These are phyloP conservation scores for Basipetospora sp. DNA, from an alignment of 2,329 filamentous ascomycete species.

Conservation along the genomic window DNA sequence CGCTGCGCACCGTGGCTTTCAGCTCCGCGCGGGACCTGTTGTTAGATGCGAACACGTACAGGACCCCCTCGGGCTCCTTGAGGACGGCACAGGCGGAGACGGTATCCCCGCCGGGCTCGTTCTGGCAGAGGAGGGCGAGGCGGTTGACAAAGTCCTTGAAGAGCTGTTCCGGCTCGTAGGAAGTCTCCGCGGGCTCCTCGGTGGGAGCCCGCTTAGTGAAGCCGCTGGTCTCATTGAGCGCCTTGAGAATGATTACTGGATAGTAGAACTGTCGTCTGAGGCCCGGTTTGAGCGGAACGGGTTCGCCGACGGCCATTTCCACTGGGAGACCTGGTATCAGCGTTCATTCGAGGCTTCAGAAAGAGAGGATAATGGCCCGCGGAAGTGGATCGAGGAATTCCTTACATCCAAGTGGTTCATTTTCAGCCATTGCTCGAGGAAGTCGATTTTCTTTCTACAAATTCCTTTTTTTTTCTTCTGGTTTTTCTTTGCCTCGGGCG, in stretches of 20 bases:
- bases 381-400: too few species aligned
- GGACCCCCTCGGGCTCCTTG: conserved; percentile 13
- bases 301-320: too few species aligned
- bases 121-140: conserved; percentile 18
- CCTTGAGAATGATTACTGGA: neutral
- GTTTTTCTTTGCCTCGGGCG: too few species aligned
- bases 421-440: too few species aligned
- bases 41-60: conserved; percentile 20
- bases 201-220: neutral
- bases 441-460: too few species aligned
- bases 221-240: neutral
- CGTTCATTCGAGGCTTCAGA: too few species aligned
- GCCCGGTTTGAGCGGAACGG: neutral
- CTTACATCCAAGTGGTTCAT: too few species aligned
- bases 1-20: neutral
- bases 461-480: too few species aligned
- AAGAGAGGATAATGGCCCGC: too few species aligned
- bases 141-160: conserved; percentile 18
- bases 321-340: too few species aligned
- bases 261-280: conserved; percentile 1
- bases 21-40: conserved; percentile 6
- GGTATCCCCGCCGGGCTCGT: neutral
- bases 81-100: conserved; percentile 18
- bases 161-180: conserved; percentile 10
- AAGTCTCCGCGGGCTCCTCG: neutral